These are phyloP conservation scores for Rhynchosporium agropyri DNA, from an alignment of 2,329 filamentous ascomycete genomes.

Conservation along the genomic window DNA sequence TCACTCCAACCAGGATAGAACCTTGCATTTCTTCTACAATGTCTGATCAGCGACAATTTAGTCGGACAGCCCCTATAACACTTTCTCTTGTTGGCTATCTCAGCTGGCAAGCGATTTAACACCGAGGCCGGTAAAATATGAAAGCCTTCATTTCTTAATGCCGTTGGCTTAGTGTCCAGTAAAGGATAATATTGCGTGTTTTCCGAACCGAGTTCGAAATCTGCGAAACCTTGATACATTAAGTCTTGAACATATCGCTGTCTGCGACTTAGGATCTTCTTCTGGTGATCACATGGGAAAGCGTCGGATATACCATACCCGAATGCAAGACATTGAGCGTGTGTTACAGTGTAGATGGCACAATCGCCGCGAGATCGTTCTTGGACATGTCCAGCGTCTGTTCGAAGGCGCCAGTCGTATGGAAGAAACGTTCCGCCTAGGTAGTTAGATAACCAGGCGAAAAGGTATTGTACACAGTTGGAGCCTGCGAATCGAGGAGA, in stretches of 20 bases:
- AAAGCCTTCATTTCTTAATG: conserved; percentile 19
- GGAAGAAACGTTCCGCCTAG: conserved; percentile 18
- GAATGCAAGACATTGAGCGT: conserved; percentile 27
- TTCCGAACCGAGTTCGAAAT: conserved; percentile 7
- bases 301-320: conserved; percentile 16
- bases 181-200: conserved; percentile 28
- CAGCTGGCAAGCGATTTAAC: conserved; percentile 15
- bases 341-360: conserved; percentile 22
- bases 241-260: conserved; percentile 28
- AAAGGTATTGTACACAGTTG: conserved; percentile 16
- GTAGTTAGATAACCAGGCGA: conserved; percentile 21
- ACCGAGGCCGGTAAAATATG: conserved; percentile 13
- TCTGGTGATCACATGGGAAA: conserved; percentile 24
- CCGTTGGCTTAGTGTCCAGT: conserved; percentile 17
- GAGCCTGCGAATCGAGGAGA: conserved; percentile 23
- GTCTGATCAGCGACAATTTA: conserved; percentile 3
- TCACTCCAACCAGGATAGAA: conserved; percentile 19
- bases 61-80: conserved; percentile 18
- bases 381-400: conserved; percentile 19
- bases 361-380: conserved; percentile 19
- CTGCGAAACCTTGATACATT: conserved; percentile 20
- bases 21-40: conserved; percentile 19
- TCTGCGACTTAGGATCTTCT: conserved; percentile 13
- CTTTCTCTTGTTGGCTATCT: conserved; percentile 7
- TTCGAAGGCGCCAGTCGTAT: conserved; percentile 25